Evolutionary conservation across 169 alveolate genomes (phyloP).

Genomic region (Theileria annulata): DNA sequence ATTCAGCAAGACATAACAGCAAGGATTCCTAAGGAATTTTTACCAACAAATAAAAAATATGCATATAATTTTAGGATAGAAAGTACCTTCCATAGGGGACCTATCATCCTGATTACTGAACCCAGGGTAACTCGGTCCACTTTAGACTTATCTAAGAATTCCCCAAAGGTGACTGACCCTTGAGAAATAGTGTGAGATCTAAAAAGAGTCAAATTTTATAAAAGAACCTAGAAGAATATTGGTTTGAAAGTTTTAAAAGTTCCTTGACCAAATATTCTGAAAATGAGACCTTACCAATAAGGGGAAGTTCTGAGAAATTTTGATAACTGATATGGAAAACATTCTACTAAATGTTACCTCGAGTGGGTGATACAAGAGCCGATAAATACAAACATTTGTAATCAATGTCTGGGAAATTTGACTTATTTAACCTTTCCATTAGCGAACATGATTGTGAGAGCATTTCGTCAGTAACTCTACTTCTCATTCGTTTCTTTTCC

Average conservation of each 20-base stretch:
- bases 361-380: slow-evolving; percentile 48
- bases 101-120: slow-evolving; percentile 30
- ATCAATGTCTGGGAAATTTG: slow-evolving; percentile 17
- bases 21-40: slow-evolving; percentile 47
- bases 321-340: background rate
- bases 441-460: slow-evolving; percentile 27
- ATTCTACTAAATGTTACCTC: slow-evolving; percentile 22
- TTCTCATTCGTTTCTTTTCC: background rate
- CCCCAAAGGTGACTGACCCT: slow-evolving; percentile 33
- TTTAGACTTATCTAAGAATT: slow-evolving; percentile 15
- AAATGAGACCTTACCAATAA: slow-evolving; percentile 24
- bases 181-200: slow-evolving; percentile 46
- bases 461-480: slow-evolving; percentile 24
- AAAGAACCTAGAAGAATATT: slow-evolving; percentile 54
- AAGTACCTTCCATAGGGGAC: slow-evolving; percentile 60
- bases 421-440: slow-evolving; percentile 30
- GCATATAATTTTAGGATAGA: background rate
- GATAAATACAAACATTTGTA: slow-evolving; percentile 22
- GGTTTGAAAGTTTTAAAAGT: slow-evolving; percentile 59
- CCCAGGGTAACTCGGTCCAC: slow-evolving; percentile 35
- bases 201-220: background rate
- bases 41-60: too few species aligned
- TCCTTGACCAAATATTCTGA: slow-evolving; percentile 52
- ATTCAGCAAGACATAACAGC: slow-evolving; percentile 33
- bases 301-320: background rate